Base-by-base conservation (phyloP, 2,329 filamentous ascomycete genomes). In the Chalaropsis ovoidea region DNA sequence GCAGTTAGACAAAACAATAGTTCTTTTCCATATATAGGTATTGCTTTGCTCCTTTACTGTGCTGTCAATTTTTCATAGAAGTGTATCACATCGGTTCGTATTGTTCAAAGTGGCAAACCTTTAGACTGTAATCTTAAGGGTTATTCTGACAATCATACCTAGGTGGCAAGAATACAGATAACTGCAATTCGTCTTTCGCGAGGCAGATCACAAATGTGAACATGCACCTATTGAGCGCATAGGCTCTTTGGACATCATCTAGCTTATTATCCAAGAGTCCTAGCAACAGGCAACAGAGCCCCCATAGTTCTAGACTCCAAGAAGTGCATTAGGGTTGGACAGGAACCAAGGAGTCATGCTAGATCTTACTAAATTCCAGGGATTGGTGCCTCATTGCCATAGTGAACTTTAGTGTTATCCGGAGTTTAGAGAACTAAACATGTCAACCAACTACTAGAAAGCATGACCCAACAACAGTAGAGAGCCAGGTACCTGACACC, bases 401-500 rank as follows among this genome's bases (percentile, higher is more conserved):
- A 3, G 19, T 19, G 24, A 56, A 27, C 15, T 35, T 35, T 56
- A 22, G 52, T n/a, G 52, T 35, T 56, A 7, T 35, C 27, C 52
- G 52, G 52, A 56, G 52, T 56, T 56, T 56, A 56, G 24, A 24
- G 52, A 35, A 17, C 11, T 22, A 56, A 56, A 56, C n/a, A 27
- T 56, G 24, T n/a, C 52, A 56, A 35, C 52, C 52, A 56, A 56
- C 52, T 15, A 56, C 24, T 56, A 19, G 47, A 24, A 24, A 52
- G 19, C 47, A 19, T 8, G n/a, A 52, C n/a, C n/a, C n/a, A 52
- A 52, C 19, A 39, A 39, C 8, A 39, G 4, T 7, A 39, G 5
- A 39, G 35, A 39, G 35, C 8, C 35, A 39, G 35, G 35, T 1
- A 39, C 1, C 35, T 10, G 8, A 7, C 47, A 11, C 10, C 19